Base-by-base conservation (phyloP, 2,329 filamentous ascomycete genomes). In the Ambrosiella beaveri region DNA sequence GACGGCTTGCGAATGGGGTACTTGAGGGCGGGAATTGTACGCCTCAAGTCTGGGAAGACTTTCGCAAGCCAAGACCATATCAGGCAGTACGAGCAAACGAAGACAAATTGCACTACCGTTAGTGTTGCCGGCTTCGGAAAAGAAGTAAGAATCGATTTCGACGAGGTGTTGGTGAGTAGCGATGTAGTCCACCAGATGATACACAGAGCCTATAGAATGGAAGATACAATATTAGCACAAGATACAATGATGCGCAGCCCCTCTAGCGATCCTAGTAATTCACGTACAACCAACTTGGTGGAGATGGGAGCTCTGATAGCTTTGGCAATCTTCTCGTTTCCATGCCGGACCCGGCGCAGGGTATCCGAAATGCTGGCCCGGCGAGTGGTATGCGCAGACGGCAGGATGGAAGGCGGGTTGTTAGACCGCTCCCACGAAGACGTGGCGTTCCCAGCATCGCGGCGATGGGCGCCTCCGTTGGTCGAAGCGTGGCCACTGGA, bases 111-210 rank as follows among this genome's bases (percentile, higher is more conserved):
- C 56, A 95, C 77, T 59, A 95, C 77, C 1, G 91, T 97, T 65
- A 97, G 78, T 17, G 91, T 96, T 38, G 93, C 86, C 1, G 91
- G 91, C 70, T 88, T 93, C 60, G 87, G 82, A 63, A 96, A 88
- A 49, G 88, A 86, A 64, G 88, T 96, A 62, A 97, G 76, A 66
- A 98, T 98, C 15, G 91, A 87, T 73, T 98, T 98, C 56, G 93
- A 96, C 27, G 93, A 97, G 1, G 93, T 96, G 69, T 97, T 98
- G 62, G 93, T 96, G 64, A 97, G 75, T 62, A 94, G 93, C 49
- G 91, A 97, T 27, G 90, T 95, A 68, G 86, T 79, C 74, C 97
- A 98, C 93, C 93, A 97, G 66, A 91, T 72, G 59, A 90, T 73
- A 71, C 91, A 97, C 54, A 96, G 82, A 55, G 79, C 71, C 91